Base-by-base conservation (phyloP, 2,329 filamentous ascomycete genomes). In the Stemphylium vesicarium region DNA sequence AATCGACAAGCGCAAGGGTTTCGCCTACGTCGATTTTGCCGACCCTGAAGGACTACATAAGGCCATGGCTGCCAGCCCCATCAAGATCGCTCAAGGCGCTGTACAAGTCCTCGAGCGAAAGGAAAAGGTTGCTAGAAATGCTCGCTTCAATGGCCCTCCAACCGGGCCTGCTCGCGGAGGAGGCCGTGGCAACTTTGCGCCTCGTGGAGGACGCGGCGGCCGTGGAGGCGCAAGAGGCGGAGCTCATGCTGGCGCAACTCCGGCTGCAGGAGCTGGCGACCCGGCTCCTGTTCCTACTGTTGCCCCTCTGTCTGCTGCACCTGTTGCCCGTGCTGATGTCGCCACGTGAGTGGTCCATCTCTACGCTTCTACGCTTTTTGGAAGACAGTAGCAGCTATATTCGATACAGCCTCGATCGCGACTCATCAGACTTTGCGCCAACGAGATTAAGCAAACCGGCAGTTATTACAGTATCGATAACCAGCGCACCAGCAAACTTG, bases 1-100 rank as follows among this genome's bases (percentile, higher is more conserved):
- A 66, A 94, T 98, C 49, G 94, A 98, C 72, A 93, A 92, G 75
- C 90, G 93, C 68, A 97, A 97, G 75, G 92, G 92, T 0, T 96
- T 96, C 68, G 94, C 92, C 2, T 96, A 97, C 72, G 88, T 96
- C 35, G 91, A 96, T 60, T 98, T 97, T 77, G 84, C 85, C 9
- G 87, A 92, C 18, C 83, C 88, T 0, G 86, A 88, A 8, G 83
- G 84, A 9, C 81, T 98, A 22, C 85, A 85, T 65, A 92, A 90
- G 68, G 94, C 94, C 4, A 87, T 96, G 69, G 84, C 86, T 13
- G 90, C 90, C 11, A 96, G 92, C 69, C 91, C 91, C 0, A 84
- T 97, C 26, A 80, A 88, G 16, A 88, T 98, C 10, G 93, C 89
- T 0, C 90, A 96, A 71, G 92, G 91, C 6, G 88, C 88, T 9